A percentile compares a stretch with the other conserved stretches of the same genome.
Conservation (phyloP, 768 basidiomycete species). For the Hericium rajendrae region DNA sequence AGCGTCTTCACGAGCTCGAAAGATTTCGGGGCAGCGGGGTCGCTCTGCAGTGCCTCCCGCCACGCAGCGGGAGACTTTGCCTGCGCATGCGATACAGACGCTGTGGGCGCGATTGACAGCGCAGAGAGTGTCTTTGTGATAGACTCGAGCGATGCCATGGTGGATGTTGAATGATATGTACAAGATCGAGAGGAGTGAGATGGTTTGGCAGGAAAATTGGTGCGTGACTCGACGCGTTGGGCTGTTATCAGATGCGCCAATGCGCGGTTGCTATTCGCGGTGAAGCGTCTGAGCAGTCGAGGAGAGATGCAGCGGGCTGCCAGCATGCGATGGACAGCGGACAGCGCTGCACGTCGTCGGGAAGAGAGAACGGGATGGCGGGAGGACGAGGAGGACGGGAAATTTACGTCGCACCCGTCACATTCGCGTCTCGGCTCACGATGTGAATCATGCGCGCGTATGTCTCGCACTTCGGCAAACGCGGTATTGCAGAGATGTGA, state of each 20-base stretch:
- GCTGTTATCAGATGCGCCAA: slow-evolving; percentile 15
- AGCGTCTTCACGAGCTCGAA: slow-evolving; percentile 81
- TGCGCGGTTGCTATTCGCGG: neutral
- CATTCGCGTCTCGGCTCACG: too few relatives aligned
- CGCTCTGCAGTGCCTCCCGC: slow-evolving; percentile 58
- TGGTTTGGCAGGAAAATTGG: too few relatives aligned
- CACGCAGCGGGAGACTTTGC: slow-evolving; percentile 67
- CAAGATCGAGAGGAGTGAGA: too few relatives aligned
- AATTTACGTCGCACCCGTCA: too few relatives aligned
- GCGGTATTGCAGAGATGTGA: neutral
- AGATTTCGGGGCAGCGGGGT: slow-evolving; percentile 38
- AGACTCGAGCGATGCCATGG: slow-evolving; percentile 28
- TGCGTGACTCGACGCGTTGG: slow-evolving; percentile 14
- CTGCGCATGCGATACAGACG: slow-evolving; percentile 45
- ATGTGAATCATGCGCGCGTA: too few relatives aligned
- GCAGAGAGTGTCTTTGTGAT: slow-evolving; percentile 34
- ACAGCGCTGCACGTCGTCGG: neutral
- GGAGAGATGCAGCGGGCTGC: neutral
- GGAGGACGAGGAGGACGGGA: too few relatives aligned
- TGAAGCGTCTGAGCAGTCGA: neutral
- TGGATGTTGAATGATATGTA: slow-evolving; percentile 11
- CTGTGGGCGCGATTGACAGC: slow-evolving; percentile 46
- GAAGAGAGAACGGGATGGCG: too few relatives aligned
- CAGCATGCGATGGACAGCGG: slow-evolving; percentile 9
- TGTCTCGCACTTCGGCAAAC: too few relatives aligned